These are phyloP conservation scores for Aureobasidium sp. DNA, from an alignment of 2,329 filamentous ascomycete genomes.

Conservation along the genomic window DNA sequence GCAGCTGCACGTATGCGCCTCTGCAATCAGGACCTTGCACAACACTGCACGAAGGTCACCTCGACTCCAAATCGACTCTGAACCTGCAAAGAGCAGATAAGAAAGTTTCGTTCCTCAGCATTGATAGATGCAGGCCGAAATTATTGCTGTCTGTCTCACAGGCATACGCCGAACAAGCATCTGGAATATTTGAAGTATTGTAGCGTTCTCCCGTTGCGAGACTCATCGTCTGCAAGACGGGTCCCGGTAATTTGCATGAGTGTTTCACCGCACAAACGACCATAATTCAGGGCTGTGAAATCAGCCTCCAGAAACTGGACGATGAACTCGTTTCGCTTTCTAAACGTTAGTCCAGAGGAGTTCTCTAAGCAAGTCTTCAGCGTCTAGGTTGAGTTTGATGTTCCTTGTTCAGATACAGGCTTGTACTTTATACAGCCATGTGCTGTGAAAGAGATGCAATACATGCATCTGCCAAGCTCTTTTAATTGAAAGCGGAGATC, in stretches of 20 bases:
- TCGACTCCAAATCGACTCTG: too few species aligned
- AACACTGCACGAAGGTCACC: too few species aligned
- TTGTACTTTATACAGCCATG: background rate
- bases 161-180: background rate
- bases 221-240: background rate
- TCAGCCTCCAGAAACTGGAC: background rate
- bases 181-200: background rate
- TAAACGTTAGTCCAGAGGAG: background rate
- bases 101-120: too few species aligned
- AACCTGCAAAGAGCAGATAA: too few species aligned
- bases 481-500: background rate
- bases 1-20: background rate
- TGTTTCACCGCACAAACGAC: background rate
- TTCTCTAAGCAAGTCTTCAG: background rate
- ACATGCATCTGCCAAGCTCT: background rate
- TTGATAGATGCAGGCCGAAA: background rate
- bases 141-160: background rate
- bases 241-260: background rate
- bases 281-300: background rate
- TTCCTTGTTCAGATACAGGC: background rate
- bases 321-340: background rate
- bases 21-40: too few species aligned
- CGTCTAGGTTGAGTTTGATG: background rate
- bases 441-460: background rate
- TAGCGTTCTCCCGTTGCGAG: background rate